These are phyloP conservation scores for Scheffersomyces amazonensis DNA, from an alignment of 805 yeast species.

Conservation along the genomic window DNA sequence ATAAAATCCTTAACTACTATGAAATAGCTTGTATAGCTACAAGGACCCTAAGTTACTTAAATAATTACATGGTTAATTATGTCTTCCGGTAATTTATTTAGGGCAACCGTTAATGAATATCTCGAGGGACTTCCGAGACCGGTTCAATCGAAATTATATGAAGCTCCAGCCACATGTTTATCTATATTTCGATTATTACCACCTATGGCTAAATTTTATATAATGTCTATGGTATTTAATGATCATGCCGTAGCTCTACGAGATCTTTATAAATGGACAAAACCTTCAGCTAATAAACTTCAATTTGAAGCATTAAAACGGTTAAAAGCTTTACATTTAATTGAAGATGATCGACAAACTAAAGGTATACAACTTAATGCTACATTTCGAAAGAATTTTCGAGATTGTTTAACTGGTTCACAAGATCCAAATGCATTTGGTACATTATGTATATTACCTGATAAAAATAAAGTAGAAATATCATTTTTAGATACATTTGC, in stretches of 20 bases:
- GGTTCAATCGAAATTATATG: constrained; percentile 79
- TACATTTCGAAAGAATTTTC: constrained; percentile 69
- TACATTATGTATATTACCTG: constrained; percentile 51
- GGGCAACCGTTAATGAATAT: constrained; percentile 80
- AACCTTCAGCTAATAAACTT: constrained; percentile 51
- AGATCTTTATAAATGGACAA: constrained; percentile 76
- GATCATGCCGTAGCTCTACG: constrained; percentile 67
- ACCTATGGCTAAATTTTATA: constrained; percentile 81
- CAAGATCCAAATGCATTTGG: constrained; percentile 70
- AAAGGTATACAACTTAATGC: constrained; percentile 58
- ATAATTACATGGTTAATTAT: too few relatives aligned
- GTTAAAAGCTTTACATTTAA: constrained; percentile 69
- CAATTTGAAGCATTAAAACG: constrained; percentile 79
- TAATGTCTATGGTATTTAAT: constrained; percentile 82
- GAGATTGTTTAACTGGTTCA: constrained; percentile 84
- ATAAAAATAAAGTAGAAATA: constrained; percentile 57
- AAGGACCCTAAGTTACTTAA: too few relatives aligned
- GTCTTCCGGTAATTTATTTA: constrained; percentile 39
- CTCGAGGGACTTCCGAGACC: constrained; percentile 85
- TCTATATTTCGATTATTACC: constrained; percentile 91
- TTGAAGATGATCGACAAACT: constrained; percentile 55
- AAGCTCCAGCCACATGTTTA: constrained; percentile 85
- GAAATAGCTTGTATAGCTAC: too few relatives aligned
- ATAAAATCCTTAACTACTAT: too few relatives aligned
- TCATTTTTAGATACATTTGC: constrained; percentile 77